Evolutionary conservation across 2,329 filamentous ascomycete species (phyloP), one percentile per base, ranked within the genome.

Genomic region (Dryadomyces sulphureus): DNA sequence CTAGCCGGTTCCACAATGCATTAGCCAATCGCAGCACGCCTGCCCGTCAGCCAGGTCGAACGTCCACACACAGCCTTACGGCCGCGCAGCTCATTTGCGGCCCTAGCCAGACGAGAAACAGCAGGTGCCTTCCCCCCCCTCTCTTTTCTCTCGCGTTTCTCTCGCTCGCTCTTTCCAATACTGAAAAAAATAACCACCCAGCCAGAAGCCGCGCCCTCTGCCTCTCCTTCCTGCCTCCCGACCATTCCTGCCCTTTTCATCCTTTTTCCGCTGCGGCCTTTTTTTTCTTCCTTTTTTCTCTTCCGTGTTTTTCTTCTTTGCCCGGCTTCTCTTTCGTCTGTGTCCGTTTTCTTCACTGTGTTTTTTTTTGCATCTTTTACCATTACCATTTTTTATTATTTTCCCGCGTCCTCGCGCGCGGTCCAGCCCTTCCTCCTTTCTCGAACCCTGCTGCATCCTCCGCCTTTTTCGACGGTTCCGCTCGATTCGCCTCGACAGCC

Each of bases 111-210:
- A 27, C n/a, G n/a, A n/a, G n/a, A n/a, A n/a, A n/a, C n/a, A n/a
- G n/a, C n/a, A 35, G 41, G 27, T 43, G 41, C 41, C 27, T 34
- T 17, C n/a, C 41, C 20, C 22, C 22, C 40, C 22, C 40, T 20
- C 40, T 22, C 40, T 25, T 41, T n/a, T n/a, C n/a, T n/a, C n/a
- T n/a, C n/a, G n/a, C n/a, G n/a, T n/a, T n/a, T n/a, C n/a, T 14
- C 27, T 32, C 27, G 11, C 27, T 32, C 27, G 4, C 16, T 32
- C 27, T 14, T 32, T 25, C 21, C 40, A n/a, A 32, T 32, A 17
- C 27, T 41, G 27, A 36, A 39, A 21, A 39, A 30, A 43, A 43
- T 34, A 43, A 43, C 35, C 35, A 11, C 41, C 40, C 27, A 21
- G 19, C 25, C 41, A 43, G 25, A 20, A 32, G 20, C 41, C 19